Conservation (phyloP, 176 grass and related monocot genomes). For the Dendrocalamus sinicus region DNA sequence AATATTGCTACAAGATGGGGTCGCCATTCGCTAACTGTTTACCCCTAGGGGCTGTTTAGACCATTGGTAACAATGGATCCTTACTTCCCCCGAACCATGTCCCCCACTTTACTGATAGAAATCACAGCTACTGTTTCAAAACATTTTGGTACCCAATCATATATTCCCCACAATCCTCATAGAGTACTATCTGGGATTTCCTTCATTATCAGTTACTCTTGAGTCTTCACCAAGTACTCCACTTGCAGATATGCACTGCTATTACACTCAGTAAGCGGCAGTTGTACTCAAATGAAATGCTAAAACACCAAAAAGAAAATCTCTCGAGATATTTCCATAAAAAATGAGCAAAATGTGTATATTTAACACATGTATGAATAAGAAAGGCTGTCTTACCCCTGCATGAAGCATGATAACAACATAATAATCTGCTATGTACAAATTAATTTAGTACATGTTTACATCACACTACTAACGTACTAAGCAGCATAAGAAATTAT, state of each 20-base stretch:
- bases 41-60: background rate
- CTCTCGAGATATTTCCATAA: background rate
- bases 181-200: background rate
- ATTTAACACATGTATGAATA: background rate
- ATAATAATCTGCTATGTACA: background rate
- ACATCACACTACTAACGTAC: background rate
- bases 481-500: background rate
- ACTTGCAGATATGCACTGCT: background rate
- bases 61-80: background rate
- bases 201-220: slow-evolving; percentile 35
- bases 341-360: background rate
- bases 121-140: background rate
- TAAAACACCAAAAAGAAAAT: background rate
- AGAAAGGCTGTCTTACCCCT: background rate
- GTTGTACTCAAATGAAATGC: background rate
- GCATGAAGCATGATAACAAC: background rate
- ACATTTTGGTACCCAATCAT: slow-evolving; percentile 2
- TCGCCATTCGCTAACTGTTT: background rate
- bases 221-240: background rate
- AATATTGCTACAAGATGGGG: background rate
- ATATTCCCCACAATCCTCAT: too few relatives aligned
- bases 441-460: background rate
- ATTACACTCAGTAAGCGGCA: background rate
- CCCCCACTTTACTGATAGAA: background rate
- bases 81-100: background rate